phyloP scores from a whole-genome alignment of 192 early-diverging fungal genomes.

The Linnemannia elongata region DNA sequence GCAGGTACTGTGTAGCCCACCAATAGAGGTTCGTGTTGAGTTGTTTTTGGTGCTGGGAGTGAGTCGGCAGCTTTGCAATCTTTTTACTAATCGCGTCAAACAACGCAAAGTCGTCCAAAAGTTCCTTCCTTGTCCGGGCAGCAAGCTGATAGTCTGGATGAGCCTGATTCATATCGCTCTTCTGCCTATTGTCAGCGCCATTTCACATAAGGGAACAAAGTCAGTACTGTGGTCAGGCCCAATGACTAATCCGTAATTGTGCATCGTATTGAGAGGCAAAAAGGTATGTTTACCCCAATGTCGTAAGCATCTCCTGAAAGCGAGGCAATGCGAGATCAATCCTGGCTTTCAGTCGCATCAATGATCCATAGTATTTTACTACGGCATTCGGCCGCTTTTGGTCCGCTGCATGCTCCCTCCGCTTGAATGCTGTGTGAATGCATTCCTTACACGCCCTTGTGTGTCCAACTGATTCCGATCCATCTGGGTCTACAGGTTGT shows the following conservation, averaged over 20 bases:
- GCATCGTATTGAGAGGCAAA: not conserved
- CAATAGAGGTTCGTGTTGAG: slow-evolving; percentile 75
- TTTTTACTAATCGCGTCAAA: slow-evolving; percentile 74
- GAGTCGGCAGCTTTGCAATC: slow-evolving; percentile 67
- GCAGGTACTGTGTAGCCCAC: slow-evolving; percentile 77
- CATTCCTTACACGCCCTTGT: slow-evolving; percentile 73
- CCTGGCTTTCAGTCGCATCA: slow-evolving; percentile 49
- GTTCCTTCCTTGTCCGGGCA: slow-evolving; percentile 70
- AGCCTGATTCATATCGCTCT: slow-evolving; percentile 57
- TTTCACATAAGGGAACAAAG: not conserved
- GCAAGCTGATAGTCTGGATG: slow-evolving; percentile 72
- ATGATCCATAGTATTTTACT: slow-evolving; percentile 44
- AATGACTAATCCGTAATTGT: not conserved
- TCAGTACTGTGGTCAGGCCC: not conserved
- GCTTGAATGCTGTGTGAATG: slow-evolving; percentile 66
- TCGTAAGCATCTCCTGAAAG: slow-evolving; percentile 69
- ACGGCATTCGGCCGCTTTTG: slow-evolving; percentile 41
- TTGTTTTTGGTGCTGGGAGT: slow-evolving; percentile 63
- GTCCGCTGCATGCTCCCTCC: slow-evolving; percentile 46
- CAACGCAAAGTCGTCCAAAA: slow-evolving; percentile 73
- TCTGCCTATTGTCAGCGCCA: slow-evolving; percentile 38
- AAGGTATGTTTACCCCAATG: slow-evolving; percentile 59
- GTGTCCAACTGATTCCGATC: slow-evolving; percentile 65
- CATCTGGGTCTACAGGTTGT: slow-evolving; percentile 45
- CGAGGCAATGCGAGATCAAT: slow-evolving; percentile 69